Conservation (phyloP, 2,329 filamentous ascomycete genomes). For the Botrytis galanthina region DNA sequence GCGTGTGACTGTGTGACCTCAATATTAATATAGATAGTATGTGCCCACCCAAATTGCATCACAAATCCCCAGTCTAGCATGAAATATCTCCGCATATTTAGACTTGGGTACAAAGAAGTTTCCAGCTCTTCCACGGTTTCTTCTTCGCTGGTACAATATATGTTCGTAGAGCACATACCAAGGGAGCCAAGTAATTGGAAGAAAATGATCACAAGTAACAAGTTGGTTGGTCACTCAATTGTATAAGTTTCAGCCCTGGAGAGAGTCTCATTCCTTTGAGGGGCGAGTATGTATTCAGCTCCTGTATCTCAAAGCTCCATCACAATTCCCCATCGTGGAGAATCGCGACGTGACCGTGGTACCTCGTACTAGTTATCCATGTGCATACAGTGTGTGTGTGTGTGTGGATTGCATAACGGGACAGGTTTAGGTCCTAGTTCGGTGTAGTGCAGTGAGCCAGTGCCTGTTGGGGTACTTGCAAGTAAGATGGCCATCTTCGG, state of each 20-base stretch:
- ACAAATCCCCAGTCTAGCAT: background rate
- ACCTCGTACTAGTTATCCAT: conserved; percentile 10
- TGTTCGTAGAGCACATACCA: background rate
- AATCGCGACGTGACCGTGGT: background rate
- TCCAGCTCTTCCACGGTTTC: conserved; percentile 3
- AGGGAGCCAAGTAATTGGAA: background rate
- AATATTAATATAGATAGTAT: background rate
- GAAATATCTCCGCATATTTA: background rate
- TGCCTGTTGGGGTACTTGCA: background rate
- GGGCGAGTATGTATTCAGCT: background rate
- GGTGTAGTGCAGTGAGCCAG: background rate
- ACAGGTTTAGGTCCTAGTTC: background rate
- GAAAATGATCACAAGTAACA: background rate
- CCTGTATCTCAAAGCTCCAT: background rate
- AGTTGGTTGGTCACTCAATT: background rate
- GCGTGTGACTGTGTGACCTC: conserved; percentile 4
- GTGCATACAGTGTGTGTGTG: background rate
- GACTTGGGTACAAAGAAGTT: background rate
- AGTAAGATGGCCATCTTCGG: background rate
- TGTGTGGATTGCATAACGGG: conserved; percentile 2
- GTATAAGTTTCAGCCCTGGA: conserved; percentile 6
- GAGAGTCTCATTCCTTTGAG: conserved; percentile 7
- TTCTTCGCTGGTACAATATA: background rate
- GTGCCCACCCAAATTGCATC: conserved; percentile 5
- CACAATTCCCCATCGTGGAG: background rate